Conservation (phyloP, 257 asterid species). For the Craterostigma plantagineum region DNA sequence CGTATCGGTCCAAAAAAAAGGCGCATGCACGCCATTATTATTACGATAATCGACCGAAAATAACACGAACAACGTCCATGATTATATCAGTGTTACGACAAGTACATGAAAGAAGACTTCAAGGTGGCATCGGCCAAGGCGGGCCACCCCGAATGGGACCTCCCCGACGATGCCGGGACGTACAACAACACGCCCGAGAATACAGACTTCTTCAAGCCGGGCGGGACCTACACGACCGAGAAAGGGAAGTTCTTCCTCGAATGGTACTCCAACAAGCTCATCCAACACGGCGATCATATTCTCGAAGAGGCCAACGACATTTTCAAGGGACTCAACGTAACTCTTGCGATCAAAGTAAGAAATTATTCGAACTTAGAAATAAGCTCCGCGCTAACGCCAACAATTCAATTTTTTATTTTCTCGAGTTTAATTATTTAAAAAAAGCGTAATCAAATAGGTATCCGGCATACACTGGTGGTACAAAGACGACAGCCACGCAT, state of each 20-base stretch:
- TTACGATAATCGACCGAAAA: too few species aligned
- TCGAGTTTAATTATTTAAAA: too few species aligned
- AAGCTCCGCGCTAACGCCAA: too few species aligned
- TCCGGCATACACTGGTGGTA: constrained; percentile 90
- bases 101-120: constrained; percentile 44
- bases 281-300: constrained; percentile 73
- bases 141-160: constrained; percentile 49
- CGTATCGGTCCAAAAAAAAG: neutral
- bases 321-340: constrained; percentile 32
- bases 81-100: constrained; percentile 48
- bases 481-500: constrained; percentile 55
- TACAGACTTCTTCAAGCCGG: constrained; percentile 38
- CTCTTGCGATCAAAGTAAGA: constrained; percentile 24
- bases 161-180: constrained; percentile 38
- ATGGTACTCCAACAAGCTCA: constrained; percentile 61
- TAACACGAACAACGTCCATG: neutral
- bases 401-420: too few species aligned
- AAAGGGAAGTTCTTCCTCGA: constrained; percentile 54
- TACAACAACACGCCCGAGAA: constrained; percentile 41
- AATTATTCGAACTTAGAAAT: neutral
- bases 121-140: constrained; percentile 29
- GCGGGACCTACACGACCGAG: constrained; percentile 49
- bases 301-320: constrained; percentile 53
- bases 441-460: too few species aligned
- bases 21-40: neutral